Conservation (phyloP, 2,329 filamentous ascomycete genomes). For the Metarhizium sp. region DNA sequence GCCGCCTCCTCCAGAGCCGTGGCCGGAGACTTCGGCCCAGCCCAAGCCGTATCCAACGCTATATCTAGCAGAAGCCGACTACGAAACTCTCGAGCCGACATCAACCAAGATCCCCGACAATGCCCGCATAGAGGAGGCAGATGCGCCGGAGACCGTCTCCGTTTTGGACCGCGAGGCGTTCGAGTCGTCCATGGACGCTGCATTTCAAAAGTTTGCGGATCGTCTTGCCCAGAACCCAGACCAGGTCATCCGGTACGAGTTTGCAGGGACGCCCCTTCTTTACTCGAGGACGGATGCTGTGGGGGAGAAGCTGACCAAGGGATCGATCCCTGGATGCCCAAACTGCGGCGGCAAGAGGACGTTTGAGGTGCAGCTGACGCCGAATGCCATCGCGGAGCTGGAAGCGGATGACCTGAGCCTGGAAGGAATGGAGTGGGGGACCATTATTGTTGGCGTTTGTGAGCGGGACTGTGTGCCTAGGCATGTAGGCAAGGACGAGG, state of each 20-base stretch:
- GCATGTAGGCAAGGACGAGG: conserved; percentile 48
- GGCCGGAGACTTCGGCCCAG: conserved; percentile 59
- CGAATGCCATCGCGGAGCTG: conserved; percentile 80
- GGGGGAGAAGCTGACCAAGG: conserved; percentile 49
- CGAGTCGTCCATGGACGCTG: conserved; percentile 64
- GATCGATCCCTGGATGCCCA: conserved; percentile 61
- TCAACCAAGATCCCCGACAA: conserved; percentile 41
- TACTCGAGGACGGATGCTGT: conserved; percentile 72
- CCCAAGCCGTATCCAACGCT: conserved; percentile 65
- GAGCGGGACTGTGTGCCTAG: conserved; percentile 62
- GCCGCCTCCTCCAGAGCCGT: conserved; percentile 50
- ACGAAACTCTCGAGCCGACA: conserved; percentile 67
- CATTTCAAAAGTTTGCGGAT: conserved; percentile 74
- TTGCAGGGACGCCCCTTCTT: conserved; percentile 61
- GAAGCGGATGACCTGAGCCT: conserved; percentile 65
- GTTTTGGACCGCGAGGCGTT: conserved; percentile 60
- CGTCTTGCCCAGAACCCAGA: conserved; percentile 72
- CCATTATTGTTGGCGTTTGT: conserved; percentile 80
- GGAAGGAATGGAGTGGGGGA: conserved; percentile 98
- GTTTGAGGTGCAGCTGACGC: conserved; percentile 89
- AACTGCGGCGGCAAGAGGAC: conserved; percentile 67
- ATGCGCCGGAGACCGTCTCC: conserved; percentile 27
- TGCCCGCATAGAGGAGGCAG: conserved; percentile 31
- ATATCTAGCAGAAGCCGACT: conserved; percentile 81
- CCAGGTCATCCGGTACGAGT: conserved; percentile 75